These are phyloP conservation scores for Aspergillus kassunensis DNA, from an alignment of 495 filamentous ascomycete species.

Conservation along the genomic window DNA sequence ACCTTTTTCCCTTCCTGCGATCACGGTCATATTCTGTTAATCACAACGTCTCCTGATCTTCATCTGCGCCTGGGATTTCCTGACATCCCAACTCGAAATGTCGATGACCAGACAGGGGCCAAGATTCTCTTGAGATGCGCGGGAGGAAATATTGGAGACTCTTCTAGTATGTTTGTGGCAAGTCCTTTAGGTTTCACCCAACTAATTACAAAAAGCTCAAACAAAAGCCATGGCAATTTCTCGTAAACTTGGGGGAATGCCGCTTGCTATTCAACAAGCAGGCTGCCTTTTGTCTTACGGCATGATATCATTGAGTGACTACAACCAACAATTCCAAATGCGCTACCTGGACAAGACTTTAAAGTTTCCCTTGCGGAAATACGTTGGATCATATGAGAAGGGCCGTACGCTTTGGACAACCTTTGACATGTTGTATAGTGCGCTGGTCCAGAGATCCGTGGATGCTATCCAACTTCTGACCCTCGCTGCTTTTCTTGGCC, in stretches of 20 bases:
- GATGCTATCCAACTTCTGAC: neutral
- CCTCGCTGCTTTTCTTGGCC: neutral
- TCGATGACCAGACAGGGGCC: neutral
- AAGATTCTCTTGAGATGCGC: neutral
- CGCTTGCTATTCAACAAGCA: conserved; percentile 1
- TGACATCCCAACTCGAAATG: neutral
- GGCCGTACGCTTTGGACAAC: conserved; percentile 2
- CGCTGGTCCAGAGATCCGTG: neutral
- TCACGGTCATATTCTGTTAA: neutral
- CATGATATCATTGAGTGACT: neutral
- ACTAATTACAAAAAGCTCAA: neutral
- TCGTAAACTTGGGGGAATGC: conserved; percentile 5
- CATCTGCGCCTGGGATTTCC: neutral
- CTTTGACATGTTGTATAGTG: conserved; percentile 1
- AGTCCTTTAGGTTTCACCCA: neutral
- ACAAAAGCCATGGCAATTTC: neutral
- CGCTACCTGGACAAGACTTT: neutral
- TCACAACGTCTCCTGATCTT: neutral
- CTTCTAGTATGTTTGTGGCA: neutral
- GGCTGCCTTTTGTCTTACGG: conserved; percentile 2
- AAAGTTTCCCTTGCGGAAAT: neutral
- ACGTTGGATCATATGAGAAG: conserved; percentile 2
- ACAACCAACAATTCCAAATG: neutral
- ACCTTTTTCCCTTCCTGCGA: neutral
- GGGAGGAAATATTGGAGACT: neutral